These are phyloP conservation scores for Holtermanniella nyarrowii DNA, from an alignment of 768 basidiomycete species.

Conservation along the genomic window DNA sequence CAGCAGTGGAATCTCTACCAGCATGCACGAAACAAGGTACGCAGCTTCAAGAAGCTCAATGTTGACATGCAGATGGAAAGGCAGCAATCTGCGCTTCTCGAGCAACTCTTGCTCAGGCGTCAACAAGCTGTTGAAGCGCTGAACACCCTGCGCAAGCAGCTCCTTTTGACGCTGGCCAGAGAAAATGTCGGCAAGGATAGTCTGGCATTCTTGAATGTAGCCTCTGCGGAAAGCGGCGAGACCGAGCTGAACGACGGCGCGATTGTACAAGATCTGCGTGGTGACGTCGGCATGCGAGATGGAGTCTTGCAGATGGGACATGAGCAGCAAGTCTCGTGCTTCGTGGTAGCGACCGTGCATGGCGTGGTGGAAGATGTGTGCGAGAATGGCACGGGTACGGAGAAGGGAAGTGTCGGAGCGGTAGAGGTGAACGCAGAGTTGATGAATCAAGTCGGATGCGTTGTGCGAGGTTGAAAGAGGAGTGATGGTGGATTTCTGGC, in stretches of 20 bases:
- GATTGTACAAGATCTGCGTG: slow-evolving; percentile 96
- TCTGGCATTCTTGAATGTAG: slow-evolving; percentile 84
- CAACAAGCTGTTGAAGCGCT: slow-evolving; percentile 63
- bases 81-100: slow-evolving; percentile 87
- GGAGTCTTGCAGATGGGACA: slow-evolving; percentile 97
- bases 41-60: slow-evolving; percentile 94
- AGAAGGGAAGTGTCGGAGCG: slow-evolving; percentile 80
- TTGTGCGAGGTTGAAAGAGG: slow-evolving; percentile 50
- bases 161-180: slow-evolving; percentile 95
- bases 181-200: slow-evolving; percentile 88
- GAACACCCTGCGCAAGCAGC: slow-evolving; percentile 89
- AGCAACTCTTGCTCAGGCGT: slow-evolving; percentile 94
- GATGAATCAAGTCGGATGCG: slow-evolving; percentile 71
- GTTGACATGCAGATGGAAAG: slow-evolving; percentile 99
- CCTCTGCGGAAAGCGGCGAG: slow-evolving; percentile 94
- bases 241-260: slow-evolving; percentile 92
- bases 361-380: slow-evolving; percentile 94
- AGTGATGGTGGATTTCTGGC: slow-evolving; percentile 50
- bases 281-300: slow-evolving; percentile 92
- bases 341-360: slow-evolving; percentile 94
- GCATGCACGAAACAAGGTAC: slow-evolving; percentile 96
- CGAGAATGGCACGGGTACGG: slow-evolving; percentile 92
- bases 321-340: slow-evolving; percentile 92
- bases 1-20: slow-evolving; percentile 88
- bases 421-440: slow-evolving; percentile 85